Percentiles rank a stretch among this genome's conserved stretches.
Conservation (phyloP, 345 rosid species). For the Stellera chamaejasme region DNA sequence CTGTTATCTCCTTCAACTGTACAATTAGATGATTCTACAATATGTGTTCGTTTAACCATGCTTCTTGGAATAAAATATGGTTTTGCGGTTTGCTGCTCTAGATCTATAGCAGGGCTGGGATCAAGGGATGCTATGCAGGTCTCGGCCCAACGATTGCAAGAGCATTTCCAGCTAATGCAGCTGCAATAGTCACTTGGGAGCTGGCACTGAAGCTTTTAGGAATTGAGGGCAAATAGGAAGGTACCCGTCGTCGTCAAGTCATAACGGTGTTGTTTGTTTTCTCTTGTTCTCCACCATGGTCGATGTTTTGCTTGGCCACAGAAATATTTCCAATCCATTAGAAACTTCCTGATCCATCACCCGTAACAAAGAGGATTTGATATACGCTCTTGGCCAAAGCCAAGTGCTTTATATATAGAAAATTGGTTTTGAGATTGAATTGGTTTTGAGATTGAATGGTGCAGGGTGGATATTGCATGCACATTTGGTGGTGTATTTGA, state of each 20-base stretch:
- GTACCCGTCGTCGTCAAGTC: not conserved
- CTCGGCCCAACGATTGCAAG: conserved; percentile 76
- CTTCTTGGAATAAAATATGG: not conserved
- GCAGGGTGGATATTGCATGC: too few species aligned
- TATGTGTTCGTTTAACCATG: not conserved
- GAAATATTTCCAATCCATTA: not conserved
- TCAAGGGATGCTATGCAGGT: conserved; percentile 86
- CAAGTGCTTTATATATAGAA: too few species aligned
- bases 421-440: too few species aligned
- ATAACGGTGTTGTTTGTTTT: conserved; percentile 3
- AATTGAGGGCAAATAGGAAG: conserved; percentile 33
- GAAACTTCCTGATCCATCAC: conserved; percentile 4
- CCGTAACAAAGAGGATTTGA: too few species aligned
- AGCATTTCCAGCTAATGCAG: conserved; percentile 97
- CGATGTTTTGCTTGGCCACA: conserved; percentile 3
- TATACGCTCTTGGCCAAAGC: too few species aligned
- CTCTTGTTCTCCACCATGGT: not conserved
- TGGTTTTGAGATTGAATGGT: too few species aligned
- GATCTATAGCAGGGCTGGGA: conserved; percentile 70
- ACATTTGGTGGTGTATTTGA: too few species aligned
- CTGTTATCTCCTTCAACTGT: conserved; percentile 12
- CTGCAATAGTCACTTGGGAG: conserved; percentile 97
- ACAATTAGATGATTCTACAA: conserved; percentile 9
- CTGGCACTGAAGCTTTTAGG: conserved; percentile 71
- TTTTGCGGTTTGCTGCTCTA: conserved; percentile 20